Conservation (phyloP, 768 basidiomycete genomes). For the Auriculariales sp. region DNA sequence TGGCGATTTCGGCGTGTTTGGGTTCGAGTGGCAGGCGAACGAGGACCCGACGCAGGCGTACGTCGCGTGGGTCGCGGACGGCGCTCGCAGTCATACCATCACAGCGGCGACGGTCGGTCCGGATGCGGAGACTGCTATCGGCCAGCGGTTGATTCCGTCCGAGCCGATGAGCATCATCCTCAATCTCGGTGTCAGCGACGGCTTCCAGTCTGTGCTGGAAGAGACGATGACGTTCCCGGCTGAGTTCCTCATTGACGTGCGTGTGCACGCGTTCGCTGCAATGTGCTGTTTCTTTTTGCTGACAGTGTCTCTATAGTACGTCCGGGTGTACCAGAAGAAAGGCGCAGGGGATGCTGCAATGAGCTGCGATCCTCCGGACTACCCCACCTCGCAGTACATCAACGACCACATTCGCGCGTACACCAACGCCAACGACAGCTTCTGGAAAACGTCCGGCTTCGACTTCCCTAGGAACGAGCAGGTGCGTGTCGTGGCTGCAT, state of each 20-base stretch:
- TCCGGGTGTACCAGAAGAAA: conserved; percentile 63
- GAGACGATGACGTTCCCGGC: conserved; percentile 62
- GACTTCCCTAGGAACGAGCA: too few relatives aligned
- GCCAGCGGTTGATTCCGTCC: conserved; percentile 58
- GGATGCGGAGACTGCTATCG: conserved; percentile 41
- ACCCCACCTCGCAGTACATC: conserved; percentile 56
- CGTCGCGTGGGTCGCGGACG: conserved; percentile 71
- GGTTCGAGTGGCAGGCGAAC: conserved; percentile 70
- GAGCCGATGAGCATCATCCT: conserved; percentile 90
- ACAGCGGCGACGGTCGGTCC: conserved; percentile 51
- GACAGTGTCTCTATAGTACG: too few relatives aligned
- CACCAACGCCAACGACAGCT: too few relatives aligned
- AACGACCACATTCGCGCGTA: too few relatives aligned
- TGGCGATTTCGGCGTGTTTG: conserved; percentile 33
- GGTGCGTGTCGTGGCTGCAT: too few relatives aligned
- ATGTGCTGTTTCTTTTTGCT: too few relatives aligned
- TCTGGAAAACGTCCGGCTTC: too few relatives aligned
- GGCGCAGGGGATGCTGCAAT: conserved; percentile 31
- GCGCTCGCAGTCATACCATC: conserved; percentile 55
- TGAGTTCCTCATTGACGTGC: conserved; percentile 73
- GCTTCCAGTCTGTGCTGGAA: conserved; percentile 64
- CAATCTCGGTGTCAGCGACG: conserved; percentile 69
- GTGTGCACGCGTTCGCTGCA: too few relatives aligned
- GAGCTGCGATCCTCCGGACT: conserved; percentile 50
- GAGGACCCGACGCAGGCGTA: conserved; percentile 54